A percentile compares a stretch with the other conserved stretches of the same genome.
phyloP scores from a whole-genome alignment of 108 stramenopile species.

The Cylindrotheca closterium region DNA sequence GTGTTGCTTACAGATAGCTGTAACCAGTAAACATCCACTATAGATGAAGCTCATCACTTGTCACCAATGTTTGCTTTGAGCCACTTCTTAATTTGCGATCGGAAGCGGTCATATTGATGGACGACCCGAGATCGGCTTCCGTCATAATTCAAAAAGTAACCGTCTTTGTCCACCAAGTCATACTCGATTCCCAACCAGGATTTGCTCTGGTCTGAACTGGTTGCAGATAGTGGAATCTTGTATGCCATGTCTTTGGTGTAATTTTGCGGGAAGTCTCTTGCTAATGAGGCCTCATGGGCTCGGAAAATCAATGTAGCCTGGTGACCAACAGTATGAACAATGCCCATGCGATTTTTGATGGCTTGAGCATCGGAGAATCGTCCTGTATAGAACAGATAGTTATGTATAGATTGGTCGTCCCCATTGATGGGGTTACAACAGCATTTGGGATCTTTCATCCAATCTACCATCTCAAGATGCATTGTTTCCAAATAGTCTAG shows the following conservation, averaged over 20 bases:
- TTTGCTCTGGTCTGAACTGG: too few relatives aligned
- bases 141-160: constrained; percentile 41
- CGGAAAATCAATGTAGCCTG: constrained; percentile 3
- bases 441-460: constrained; percentile 54
- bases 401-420: constrained; percentile 75
- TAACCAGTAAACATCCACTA: too few relatives aligned
- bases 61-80: constrained; percentile 1
- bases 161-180: constrained; percentile 35
- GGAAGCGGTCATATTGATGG: constrained; percentile 50
- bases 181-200: constrained; percentile 28
- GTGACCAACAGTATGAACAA: constrained; percentile 36
- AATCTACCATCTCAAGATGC: constrained; percentile 61
- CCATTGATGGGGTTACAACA: constrained; percentile 48
- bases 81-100: constrained; percentile 4
- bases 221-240: not conserved
- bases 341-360: constrained; percentile 22
- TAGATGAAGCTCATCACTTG: not conserved
- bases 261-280: not conserved
- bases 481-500: constrained; percentile 61
- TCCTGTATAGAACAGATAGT: constrained; percentile 70
- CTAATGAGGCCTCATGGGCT: not conserved
- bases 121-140: constrained; percentile 48
- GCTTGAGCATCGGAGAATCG: constrained; percentile 36
- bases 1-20: too few relatives aligned
- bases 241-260: not conserved